Evolutionary conservation across 257 asterid genomes (phyloP).

Genomic region (Vinca minor): DNA sequence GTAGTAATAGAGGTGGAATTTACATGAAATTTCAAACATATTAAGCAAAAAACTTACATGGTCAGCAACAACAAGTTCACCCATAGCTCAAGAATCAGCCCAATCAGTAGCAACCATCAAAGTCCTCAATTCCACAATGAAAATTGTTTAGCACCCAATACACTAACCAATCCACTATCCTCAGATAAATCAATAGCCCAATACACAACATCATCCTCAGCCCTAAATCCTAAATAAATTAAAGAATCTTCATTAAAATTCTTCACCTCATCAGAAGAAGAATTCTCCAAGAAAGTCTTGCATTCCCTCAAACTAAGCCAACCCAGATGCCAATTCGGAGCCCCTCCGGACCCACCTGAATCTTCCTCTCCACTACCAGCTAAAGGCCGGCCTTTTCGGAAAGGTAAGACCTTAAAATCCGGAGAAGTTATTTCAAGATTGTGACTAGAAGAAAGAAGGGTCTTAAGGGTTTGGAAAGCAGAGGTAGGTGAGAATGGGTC

Average conservation of each 20-base stretch:
- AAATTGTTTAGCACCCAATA: slow-evolving; percentile 46
- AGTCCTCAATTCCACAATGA: slow-evolving; percentile 88
- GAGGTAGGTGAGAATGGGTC: slow-evolving; percentile 68
- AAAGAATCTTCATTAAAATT: slow-evolving; percentile 57
- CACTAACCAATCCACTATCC: slow-evolving; percentile 46
- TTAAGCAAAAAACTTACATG: slow-evolving; percentile 48
- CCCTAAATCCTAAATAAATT: slow-evolving; percentile 64
- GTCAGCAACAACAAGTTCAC: slow-evolving; percentile 79
- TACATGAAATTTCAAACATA: too few relatives aligned
- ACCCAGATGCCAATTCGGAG: slow-evolving; percentile 63
- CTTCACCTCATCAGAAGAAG: too few relatives aligned
- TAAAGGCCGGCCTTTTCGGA: slow-evolving; percentile 78
- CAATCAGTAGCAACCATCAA: slow-evolving; percentile 98
- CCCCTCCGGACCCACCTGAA: slow-evolving; percentile 29
- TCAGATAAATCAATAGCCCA: slow-evolving; percentile 92
- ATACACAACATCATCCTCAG: slow-evolving; percentile 61
- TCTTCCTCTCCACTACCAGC: slow-evolving; percentile 33
- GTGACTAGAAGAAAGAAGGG: slow-evolving; percentile 40
- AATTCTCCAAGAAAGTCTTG: slow-evolving; percentile 47
- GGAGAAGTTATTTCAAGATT: slow-evolving; percentile 39
- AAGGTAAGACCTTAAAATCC: slow-evolving; percentile 67
- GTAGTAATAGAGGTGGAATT: too few relatives aligned
- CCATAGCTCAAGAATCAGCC: slow-evolving; percentile 71
- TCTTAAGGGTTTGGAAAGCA: slow-evolving; percentile 59
- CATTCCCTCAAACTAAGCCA: slow-evolving; percentile 75